phyloP scores from a whole-genome alignment of 1,284 basidiomycete species.

The Spongispora temasekensis region DNA sequence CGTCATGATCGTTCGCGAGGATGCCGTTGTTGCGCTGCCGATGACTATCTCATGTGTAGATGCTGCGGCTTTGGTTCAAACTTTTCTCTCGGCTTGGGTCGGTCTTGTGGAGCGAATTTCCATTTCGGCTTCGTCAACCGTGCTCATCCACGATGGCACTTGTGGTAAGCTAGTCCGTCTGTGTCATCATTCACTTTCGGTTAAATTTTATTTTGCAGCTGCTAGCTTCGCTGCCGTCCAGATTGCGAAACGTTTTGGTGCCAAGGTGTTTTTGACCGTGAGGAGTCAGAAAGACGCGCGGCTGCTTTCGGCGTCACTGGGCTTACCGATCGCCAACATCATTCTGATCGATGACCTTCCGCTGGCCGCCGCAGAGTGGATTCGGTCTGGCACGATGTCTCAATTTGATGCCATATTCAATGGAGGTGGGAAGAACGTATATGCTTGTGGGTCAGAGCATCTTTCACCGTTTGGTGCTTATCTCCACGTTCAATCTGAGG shows the following conservation, averaged over 20 bases:
- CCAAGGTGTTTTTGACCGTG: constrained; percentile 24
- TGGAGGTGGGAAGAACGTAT: constrained; percentile 18
- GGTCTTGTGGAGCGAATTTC: constrained; percentile 23
- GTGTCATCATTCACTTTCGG: too few species aligned
- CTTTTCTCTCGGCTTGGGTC: constrained; percentile 30
- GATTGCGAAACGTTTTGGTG: constrained; percentile 19
- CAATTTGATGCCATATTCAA: constrained; percentile 31
- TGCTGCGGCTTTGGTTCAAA: constrained; percentile 21
- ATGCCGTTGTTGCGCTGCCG: constrained; percentile 18
- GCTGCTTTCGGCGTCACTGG: constrained; percentile 13
- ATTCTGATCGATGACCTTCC: constrained; percentile 15
- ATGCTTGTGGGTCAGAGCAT: constrained; percentile 17
- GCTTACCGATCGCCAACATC: constrained; percentile 12
- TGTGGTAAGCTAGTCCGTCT: constrained; percentile 17
- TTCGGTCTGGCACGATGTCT: constrained; percentile 12
- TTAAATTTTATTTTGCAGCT: constrained; percentile 16
- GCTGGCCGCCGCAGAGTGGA: constrained; percentile 12
- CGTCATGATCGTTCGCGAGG: constrained; percentile 13
- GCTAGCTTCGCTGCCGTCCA: constrained; percentile 23
- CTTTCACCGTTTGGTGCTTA: constrained; percentile 30
- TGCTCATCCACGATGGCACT: constrained; percentile 31
- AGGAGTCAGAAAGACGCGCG: constrained; percentile 10
- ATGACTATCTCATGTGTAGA: constrained; percentile 11
- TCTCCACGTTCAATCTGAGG: constrained; percentile 22
- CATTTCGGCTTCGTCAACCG: constrained; percentile 21